phyloP scores from a whole-genome alignment of 2,329 filamentous ascomycete genomes.

The Fusarium coffeatum region DNA sequence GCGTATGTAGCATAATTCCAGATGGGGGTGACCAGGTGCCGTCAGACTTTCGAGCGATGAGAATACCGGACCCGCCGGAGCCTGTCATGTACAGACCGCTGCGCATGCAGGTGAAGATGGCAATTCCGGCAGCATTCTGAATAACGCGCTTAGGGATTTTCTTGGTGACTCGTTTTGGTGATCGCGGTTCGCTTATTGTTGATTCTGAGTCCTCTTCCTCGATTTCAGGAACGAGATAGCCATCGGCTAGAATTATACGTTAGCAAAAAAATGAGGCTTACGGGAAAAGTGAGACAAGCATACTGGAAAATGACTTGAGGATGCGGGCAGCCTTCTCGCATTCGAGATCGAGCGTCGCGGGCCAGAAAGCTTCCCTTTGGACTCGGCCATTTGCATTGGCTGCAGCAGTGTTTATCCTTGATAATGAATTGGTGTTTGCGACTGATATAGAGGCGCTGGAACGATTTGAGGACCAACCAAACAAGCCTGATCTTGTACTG shows the following conservation, averaged over 20 bases:
- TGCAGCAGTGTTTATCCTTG: conserved; percentile 52
- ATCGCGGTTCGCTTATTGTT: conserved; percentile 56
- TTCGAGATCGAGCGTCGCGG: conserved; percentile 85
- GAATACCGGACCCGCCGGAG: conserved; percentile 87
- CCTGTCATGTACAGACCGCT: conserved; percentile 92
- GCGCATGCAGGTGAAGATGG: conserved; percentile 95
- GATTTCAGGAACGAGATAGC: conserved; percentile 63
- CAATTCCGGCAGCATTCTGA: conserved; percentile 87
- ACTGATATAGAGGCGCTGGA: conserved; percentile 54
- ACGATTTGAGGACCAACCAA: conserved; percentile 60
- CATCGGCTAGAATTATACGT: conserved; percentile 59
- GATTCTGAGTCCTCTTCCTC: conserved; percentile 51
- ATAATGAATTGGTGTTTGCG: conserved; percentile 39
- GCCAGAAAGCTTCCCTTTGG: conserved; percentile 80
- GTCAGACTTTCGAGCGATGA: conserved; percentile 85
- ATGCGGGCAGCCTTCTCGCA: conserved; percentile 92
- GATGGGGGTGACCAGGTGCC: conserved; percentile 93
- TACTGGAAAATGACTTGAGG: conserved; percentile 89
- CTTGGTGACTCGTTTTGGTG: conserved; percentile 69
- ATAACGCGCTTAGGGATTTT: conserved; percentile 90
- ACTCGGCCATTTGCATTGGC: conserved; percentile 50
- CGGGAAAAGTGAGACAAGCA: conserved; percentile 17
- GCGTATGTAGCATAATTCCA: conserved; percentile 89
- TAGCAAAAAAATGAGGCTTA: conserved; percentile 30
- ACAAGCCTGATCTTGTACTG: conserved; percentile 50